Base-by-base conservation (phyloP, 2,329 filamentous ascomycete genomes). In the Dendrostoma leiphaemia region DNA sequence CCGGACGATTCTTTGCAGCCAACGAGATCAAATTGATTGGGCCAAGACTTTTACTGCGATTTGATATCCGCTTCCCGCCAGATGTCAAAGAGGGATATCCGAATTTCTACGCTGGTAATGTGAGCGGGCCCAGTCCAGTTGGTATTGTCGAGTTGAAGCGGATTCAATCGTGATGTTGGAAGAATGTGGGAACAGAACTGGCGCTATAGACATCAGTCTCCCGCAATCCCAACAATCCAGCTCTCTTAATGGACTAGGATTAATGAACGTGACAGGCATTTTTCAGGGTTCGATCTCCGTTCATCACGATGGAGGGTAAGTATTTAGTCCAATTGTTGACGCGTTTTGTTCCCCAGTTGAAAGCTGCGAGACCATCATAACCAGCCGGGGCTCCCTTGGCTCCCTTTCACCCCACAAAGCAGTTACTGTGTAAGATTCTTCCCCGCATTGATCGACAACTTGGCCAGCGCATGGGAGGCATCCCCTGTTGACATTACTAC, bases 1-100 rank as follows among this genome's bases (percentile, higher is more conserved):
- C 66, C 3, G 66, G 66, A 0, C 46, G 65, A 3, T 67, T 65
- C 53, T 65, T 67, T 55, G 65, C 62, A 1, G 58, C 54, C 8
- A 60, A 62, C 37, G 59, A 64, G 55, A 62, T 65, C 29, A 64
- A 66, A 62, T 28, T 64, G 12, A 45, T 63, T 28, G 38, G 63
- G 37, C 54, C 58, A 15, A 49, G 51, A 17, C 28, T 66, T 10
- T 6, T 66, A 43, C 32, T 64, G 26, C 51, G 59, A 37, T 66
- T 62, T 23, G 61, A 63, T 23, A 13, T 57, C 7, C 34, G 52
- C 1, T 55, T 43, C 13, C 43, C 46, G 12, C 1, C 38, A 9
- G 47, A 35, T 4, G 44, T 45, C 3, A 40, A 48, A 31, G 54
- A 56, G 49, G 26, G 54, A 13, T 48, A 44, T 45, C 49, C 54